These are phyloP conservation scores for Eragrostis nindensis DNA, from an alignment of 176 grass and related monocot species.

Conservation along the genomic window DNA sequence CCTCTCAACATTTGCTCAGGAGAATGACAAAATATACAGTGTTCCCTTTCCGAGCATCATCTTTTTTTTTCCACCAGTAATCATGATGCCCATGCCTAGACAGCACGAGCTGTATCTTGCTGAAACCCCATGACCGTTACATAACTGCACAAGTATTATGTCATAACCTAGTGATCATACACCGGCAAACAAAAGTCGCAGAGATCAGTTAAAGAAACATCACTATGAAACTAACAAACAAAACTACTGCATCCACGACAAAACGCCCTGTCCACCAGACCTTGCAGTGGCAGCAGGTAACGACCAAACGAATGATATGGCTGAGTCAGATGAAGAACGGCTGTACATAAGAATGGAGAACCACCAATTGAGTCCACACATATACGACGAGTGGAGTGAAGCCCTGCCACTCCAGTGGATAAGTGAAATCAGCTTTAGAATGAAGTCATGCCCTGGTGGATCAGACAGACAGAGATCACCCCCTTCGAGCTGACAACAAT, in stretches of 20 bases:
- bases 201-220: slow-evolving; percentile 1
- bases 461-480: slow-evolving; percentile 53
- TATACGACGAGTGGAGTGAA: background rate
- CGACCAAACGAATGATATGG: slow-evolving; percentile 32
- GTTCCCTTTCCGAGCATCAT: background rate
- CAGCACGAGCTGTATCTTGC: background rate
- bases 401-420: slow-evolving; percentile 1
- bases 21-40: background rate
- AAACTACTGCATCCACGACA: slow-evolving; percentile 31
- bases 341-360: slow-evolving; percentile 51
- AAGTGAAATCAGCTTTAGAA: slow-evolving; percentile 21
- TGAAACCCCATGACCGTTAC: background rate
- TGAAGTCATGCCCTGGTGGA: slow-evolving; percentile 60
- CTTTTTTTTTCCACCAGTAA: background rate
- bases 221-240: slow-evolving; percentile 17
- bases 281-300: background rate
- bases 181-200: slow-evolving; percentile 25
- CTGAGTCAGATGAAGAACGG: slow-evolving; percentile 27
- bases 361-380: slow-evolving; percentile 12
- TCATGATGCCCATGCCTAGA: background rate
- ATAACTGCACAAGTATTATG: background rate
- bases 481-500: slow-evolving; percentile 55
- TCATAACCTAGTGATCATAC: slow-evolving; percentile 26
- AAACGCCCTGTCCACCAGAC: background rate
- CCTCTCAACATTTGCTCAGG: background rate